A percentile compares a stretch with the other conserved stretches of the same genome.
These are phyloP conservation scores for Fragilaria radians DNA, from an alignment of 108 stramenopile species.

Conservation along the genomic window DNA sequence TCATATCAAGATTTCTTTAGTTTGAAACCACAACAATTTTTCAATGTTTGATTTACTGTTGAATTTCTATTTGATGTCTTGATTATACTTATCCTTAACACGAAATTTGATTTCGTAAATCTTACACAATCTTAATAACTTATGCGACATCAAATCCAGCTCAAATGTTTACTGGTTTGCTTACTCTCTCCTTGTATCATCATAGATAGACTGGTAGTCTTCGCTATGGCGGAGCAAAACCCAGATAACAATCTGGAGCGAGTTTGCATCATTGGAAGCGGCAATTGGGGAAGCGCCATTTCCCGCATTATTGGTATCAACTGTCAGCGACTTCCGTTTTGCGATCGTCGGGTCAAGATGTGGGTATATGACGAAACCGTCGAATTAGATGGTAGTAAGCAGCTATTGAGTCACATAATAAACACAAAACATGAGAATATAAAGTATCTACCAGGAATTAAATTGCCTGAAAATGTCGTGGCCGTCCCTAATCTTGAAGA, in stretches of 20 bases:
- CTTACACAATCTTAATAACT: no score
- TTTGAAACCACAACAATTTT: no score
- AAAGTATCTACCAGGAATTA: conserved; percentile 92
- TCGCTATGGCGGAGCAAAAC: no score
- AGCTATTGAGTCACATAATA: conserved; percentile 86
- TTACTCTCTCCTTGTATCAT: no score
- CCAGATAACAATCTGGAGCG: conserved; percentile 39
- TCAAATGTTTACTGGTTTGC: no score
- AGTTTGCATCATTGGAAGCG: conserved; percentile 91
- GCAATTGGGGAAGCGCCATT: conserved; percentile 93
- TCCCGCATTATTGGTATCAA: conserved; percentile 82
- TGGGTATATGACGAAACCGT: conserved; percentile 93
- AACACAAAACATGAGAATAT: conserved; percentile 92
- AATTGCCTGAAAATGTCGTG: conserved; percentile 78
- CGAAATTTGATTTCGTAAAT: no score
- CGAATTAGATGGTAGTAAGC: conserved; percentile 5
- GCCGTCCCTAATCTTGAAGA: conserved; percentile 80
- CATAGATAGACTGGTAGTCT: no score
- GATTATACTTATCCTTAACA: no score
- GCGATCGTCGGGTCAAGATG: conserved; percentile 75
- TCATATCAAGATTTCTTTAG: no score
- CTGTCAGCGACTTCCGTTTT: conserved; percentile 54
- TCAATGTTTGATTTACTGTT: no score
- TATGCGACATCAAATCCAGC: no score
- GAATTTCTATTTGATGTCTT: no score